Evolutionary conservation across 306 rosid species (phyloP).

Genomic region (Vigna nakashimae): DNA sequence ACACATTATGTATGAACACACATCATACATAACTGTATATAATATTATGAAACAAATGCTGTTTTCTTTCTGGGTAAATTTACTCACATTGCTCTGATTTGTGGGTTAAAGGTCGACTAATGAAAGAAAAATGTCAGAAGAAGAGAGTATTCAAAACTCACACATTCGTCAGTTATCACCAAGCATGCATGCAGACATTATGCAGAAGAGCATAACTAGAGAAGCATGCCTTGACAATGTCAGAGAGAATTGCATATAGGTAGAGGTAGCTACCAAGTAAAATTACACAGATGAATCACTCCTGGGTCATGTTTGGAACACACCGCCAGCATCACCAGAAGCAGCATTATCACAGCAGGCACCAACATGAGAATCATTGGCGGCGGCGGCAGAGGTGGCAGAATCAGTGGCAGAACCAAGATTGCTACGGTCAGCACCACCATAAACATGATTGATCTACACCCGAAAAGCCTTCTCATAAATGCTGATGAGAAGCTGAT

Average conservation of each 20-base stretch:
- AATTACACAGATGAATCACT: neutral
- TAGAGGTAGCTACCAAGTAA: neutral
- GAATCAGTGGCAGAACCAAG: conserved; percentile 46
- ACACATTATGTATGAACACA: neutral
- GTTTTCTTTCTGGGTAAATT: neutral
- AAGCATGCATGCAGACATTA: conserved; percentile 35
- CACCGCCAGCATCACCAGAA: conserved; percentile 44
- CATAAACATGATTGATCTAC: conserved; percentile 38
- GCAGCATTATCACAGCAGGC: conserved; percentile 46
- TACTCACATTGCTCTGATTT: conserved; percentile 36
- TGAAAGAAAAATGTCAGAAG: conserved; percentile 7
- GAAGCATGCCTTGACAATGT: neutral
- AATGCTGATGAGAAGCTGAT: conserved; percentile 1
- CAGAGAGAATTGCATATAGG: neutral
- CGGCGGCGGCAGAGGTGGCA: conserved; percentile 56
- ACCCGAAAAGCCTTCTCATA: conserved; percentile 37
- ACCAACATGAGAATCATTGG: conserved; percentile 46
- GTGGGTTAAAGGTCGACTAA: conserved; percentile 19
- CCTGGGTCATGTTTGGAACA: conserved; percentile 36
- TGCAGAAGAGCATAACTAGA: neutral
- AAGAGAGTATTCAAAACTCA: neutral
- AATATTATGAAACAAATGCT: neutral
- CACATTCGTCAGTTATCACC: neutral
- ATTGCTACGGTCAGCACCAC: conserved; percentile 22
- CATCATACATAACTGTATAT: neutral